Evolutionary conservation across 345 rosid genomes (phyloP).

Genomic region (Arabidopsis arenosa): DNA sequence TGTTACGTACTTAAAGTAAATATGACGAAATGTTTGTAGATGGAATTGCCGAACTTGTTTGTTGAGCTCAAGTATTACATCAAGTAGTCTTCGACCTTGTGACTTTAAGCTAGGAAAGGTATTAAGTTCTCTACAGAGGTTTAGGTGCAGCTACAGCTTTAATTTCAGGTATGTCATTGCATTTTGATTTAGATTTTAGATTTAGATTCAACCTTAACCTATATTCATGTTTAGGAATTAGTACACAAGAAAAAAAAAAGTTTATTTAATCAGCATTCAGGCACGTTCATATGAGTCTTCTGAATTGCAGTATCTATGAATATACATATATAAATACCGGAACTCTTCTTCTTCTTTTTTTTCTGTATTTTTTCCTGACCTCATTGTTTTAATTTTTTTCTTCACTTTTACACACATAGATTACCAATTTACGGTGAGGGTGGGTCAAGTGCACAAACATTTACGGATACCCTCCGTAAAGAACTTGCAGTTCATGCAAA

Average conservation of each 20-base stretch:
- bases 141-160: conserved; percentile 81
- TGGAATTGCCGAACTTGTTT: conserved; percentile 83
- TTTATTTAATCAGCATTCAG: not conserved
- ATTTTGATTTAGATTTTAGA: not conserved
- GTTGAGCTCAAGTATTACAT: conserved; percentile 64
- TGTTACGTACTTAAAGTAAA: not conserved
- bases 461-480: conserved; percentile 62
- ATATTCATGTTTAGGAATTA: not conserved
- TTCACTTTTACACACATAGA: conserved; percentile 46
- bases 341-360: not conserved
- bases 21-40: conserved; percentile 48
- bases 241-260: not conserved
- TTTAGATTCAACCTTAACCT: no score
- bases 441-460: conserved; percentile 47
- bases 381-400: not conserved
- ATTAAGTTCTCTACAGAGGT: conserved; percentile 67
- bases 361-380: not conserved
- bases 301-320: conserved; percentile 5
- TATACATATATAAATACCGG: not conserved
- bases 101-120: conserved; percentile 89
- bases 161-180: conserved; percentile 61
- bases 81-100: conserved; percentile 80
- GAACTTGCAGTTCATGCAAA: conserved; percentile 65
- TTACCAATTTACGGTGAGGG: conserved; percentile 59
- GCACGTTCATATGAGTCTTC: not conserved